A percentile compares a stretch with the other conserved stretches of the same genome.
phyloP scores from a whole-genome alignment of 306 rosid species.

The Mimosa bimucronata region DNA sequence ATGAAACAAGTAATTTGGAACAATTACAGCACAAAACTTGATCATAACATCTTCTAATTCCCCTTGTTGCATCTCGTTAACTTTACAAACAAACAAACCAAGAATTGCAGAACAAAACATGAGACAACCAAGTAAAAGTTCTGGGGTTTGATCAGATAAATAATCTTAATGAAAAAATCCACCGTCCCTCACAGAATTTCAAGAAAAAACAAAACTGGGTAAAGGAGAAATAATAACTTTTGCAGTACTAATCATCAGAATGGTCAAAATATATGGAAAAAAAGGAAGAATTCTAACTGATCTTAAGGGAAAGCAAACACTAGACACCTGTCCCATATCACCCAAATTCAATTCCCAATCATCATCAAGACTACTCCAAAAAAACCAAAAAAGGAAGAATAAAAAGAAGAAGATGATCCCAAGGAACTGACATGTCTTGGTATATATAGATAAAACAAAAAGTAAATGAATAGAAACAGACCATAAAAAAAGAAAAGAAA shows the following conservation, averaged over 20 bases:
- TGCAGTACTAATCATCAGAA: slow-evolving; percentile 12
- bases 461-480: no score
- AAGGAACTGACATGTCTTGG: no score
- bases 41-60: neutral
- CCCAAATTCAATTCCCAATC: no score
- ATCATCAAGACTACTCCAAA: no score
- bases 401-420: no score
- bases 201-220: neutral
- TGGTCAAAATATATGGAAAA: neutral
- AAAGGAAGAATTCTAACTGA: slow-evolving; percentile 38
- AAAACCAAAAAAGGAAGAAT: no score
- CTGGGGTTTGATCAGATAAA: neutral
- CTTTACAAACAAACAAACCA: neutral
- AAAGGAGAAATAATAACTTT: neutral
- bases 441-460: no score
- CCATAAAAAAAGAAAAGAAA: no score
- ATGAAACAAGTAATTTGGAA: neutral
- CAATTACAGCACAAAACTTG: no score
- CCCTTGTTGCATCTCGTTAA: neutral
- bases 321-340: no score
- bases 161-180: neutral
- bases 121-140: neutral
- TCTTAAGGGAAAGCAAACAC: no score
- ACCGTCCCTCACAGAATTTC: neutral
- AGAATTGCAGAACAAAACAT: neutral